A percentile compares a stretch with the other conserved stretches of the same genome.
These are phyloP conservation scores for Bacidia gigantensis DNA, from an alignment of 495 filamentous ascomycete genomes.

Conservation along the genomic window DNA sequence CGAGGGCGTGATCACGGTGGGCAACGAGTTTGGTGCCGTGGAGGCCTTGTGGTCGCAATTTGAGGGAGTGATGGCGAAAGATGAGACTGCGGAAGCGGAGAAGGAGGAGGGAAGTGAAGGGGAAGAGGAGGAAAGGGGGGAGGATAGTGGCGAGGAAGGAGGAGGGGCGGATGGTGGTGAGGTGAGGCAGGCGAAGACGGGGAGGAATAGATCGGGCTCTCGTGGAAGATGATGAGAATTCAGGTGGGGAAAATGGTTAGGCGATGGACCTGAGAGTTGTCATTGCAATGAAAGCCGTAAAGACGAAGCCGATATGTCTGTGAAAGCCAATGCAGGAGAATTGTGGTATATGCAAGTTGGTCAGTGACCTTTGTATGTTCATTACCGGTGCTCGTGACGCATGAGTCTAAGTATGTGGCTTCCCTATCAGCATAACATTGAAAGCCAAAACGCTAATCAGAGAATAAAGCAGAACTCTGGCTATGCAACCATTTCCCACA, in stretches of 20 bases:
- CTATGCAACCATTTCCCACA: background rate
- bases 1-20: constrained; percentile 87
- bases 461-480: background rate
- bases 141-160: constrained; percentile 17
- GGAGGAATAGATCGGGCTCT: constrained; percentile 1
- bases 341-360: background rate
- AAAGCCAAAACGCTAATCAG: background rate
- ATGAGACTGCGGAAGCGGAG: constrained; percentile 30
- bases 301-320: too few species aligned
- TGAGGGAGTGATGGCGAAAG: constrained; percentile 85
- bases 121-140: constrained; percentile 21
- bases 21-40: constrained; percentile 92
- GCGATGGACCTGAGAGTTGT: too few species aligned
- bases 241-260: too few species aligned
- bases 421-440: background rate
- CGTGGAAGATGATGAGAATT: constrained; percentile 5
- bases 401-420: constrained; percentile 7
- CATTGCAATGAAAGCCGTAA: too few species aligned
- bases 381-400: background rate
- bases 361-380: background rate
- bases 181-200: constrained; percentile 12
- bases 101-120: constrained; percentile 21
- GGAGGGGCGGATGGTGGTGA: constrained; percentile 17
- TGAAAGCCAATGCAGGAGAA: background rate
- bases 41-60: constrained; percentile 96